phyloP scores from a whole-genome alignment of 352 stramenopile genomes.

The Phytophthora syringae region DNA sequence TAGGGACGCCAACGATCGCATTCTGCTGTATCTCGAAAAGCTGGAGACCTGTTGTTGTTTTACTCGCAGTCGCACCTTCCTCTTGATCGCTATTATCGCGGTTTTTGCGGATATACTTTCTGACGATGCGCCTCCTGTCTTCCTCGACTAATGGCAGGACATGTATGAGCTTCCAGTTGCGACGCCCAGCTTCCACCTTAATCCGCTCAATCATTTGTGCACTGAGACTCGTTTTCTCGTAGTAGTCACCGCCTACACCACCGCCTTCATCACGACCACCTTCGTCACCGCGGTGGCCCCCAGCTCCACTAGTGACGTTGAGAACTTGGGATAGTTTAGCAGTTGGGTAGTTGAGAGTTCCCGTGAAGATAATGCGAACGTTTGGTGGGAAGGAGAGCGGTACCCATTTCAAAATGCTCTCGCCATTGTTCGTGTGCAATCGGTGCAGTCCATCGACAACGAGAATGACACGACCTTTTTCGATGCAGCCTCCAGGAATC shows the following conservation, averaged over 20 bases:
- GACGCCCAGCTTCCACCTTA: conserved; percentile 80
- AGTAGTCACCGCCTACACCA: conserved; percentile 50
- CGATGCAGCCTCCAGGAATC: conserved; percentile 88
- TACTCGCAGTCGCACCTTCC: background rate
- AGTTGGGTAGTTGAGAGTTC: conserved; percentile 57
- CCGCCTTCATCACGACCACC: conserved; percentile 19
- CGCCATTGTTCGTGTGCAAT: conserved; percentile 84
- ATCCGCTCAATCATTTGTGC: conserved; percentile 86
- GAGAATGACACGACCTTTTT: conserved; percentile 91
- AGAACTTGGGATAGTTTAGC: conserved; percentile 47
- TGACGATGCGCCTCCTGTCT: conserved; percentile 61
- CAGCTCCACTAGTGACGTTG: conserved; percentile 6
- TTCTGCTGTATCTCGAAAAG: conserved; percentile 85
- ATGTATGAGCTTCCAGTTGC: conserved; percentile 77
- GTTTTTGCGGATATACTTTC: conserved; percentile 64
- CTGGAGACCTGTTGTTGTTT: conserved; percentile 40
- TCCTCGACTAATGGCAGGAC: conserved; percentile 66
- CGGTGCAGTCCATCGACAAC: conserved; percentile 92
- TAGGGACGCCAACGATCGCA: conserved; percentile 63
- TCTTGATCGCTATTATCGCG: conserved; percentile 23
- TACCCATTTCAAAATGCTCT: conserved; percentile 93
- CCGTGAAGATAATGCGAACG: conserved; percentile 87
- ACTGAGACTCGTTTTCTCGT: conserved; percentile 63
- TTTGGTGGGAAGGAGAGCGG: conserved; percentile 89
- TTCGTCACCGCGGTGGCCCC: conserved; percentile 15